Evolutionary conservation across 371 early-diverging fungal genomes (phyloP).

Genomic region (Mucor saturninus): DNA sequence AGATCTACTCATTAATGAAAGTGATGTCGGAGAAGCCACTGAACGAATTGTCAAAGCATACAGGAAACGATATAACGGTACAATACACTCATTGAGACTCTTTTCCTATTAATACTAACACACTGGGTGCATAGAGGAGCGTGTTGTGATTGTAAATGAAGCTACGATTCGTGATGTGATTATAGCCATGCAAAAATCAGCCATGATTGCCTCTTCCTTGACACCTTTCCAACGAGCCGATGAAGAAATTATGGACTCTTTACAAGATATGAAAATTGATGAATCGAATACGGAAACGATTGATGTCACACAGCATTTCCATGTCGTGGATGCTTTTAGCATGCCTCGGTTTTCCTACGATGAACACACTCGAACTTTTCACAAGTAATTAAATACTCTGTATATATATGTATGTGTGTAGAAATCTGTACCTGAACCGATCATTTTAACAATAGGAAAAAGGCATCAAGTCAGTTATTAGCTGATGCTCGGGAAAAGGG

Average conservation of each 20-base stretch:
- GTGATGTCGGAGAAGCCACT: slow-evolving; percentile 52
- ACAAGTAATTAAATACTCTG: slow-evolving; percentile 30
- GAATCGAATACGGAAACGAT: slow-evolving; percentile 39
- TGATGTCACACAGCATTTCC: slow-evolving; percentile 66
- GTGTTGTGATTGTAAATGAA: slow-evolving; percentile 42
- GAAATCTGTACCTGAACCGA: too few species aligned
- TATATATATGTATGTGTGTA: too few species aligned
- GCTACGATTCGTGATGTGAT: slow-evolving; percentile 34
- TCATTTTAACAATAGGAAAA: slow-evolving; percentile 20
- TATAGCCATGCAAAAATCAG: slow-evolving; percentile 27
- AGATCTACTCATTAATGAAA: slow-evolving; percentile 42
- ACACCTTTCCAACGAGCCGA: slow-evolving; percentile 34
- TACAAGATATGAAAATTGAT: slow-evolving; percentile 40
- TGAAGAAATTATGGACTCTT: slow-evolving; percentile 32
- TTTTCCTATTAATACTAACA: too few species aligned
- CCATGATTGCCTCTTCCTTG: slow-evolving; percentile 25
- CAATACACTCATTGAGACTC: background rate
- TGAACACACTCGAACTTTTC: slow-evolving; percentile 67
- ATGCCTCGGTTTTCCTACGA: slow-evolving; percentile 75
- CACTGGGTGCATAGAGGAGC: slow-evolving; percentile 10
- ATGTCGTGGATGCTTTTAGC: slow-evolving; percentile 76
- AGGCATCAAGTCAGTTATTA: slow-evolving; percentile 42
- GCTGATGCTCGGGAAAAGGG: slow-evolving; percentile 69
- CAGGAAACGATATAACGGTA: slow-evolving; percentile 49
- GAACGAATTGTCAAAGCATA: slow-evolving; percentile 71